phyloP scores from a whole-genome alignment of 2,329 filamentous ascomycete genomes.

The Aspergillus luchuensis region DNA sequence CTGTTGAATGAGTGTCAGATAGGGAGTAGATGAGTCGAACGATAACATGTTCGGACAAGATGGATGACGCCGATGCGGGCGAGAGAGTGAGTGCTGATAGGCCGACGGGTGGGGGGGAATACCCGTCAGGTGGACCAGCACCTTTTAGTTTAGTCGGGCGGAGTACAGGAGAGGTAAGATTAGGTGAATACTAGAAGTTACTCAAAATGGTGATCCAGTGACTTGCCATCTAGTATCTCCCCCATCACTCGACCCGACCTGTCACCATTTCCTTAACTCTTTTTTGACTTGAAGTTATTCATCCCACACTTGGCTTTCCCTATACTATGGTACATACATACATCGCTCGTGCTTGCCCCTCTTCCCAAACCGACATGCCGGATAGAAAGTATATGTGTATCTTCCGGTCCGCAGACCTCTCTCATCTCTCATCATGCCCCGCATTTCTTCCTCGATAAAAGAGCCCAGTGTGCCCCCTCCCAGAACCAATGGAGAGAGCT shows the following conservation, averaged over 20 bases:
- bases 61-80: conserved; percentile 19
- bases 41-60: conserved; percentile 2
- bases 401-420: neutral
- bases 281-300: neutral
- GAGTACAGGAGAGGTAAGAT: too few species aligned
- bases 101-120: conserved; percentile 20
- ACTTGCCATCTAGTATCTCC: neutral
- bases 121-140: conserved; percentile 22
- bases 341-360: neutral
- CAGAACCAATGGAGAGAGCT: neutral
- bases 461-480: conserved; percentile 19
- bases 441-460: conserved; percentile 13
- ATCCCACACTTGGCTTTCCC: neutral
- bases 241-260: neutral
- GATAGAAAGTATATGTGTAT: neutral
- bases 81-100: conserved; percentile 18
- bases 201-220: too few species aligned
- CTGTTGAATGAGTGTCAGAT: neutral
- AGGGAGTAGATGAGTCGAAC: neutral
- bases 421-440: neutral
- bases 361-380: conserved; percentile 1
- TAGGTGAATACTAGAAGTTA: too few species aligned
- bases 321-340: conserved; percentile 20
- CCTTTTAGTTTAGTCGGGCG: neutral
- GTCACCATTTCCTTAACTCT: neutral